Evolutionary conservation across 768 basidiomycete genomes (phyloP).

Genomic region (Trichaptum fuscoviolaceum): DNA sequence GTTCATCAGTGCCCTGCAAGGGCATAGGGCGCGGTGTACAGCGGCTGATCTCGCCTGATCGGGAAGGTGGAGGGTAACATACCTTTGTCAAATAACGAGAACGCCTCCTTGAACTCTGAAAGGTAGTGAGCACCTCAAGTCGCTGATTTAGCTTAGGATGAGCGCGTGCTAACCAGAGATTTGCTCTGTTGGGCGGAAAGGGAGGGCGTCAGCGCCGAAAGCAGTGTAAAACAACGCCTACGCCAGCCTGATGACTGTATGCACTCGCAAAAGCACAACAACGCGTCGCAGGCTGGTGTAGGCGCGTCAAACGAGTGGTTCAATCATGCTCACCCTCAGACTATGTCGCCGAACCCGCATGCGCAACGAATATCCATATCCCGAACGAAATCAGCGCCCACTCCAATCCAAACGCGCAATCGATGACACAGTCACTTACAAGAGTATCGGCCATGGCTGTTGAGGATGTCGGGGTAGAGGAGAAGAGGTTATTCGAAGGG

Average conservation of each 20-base stretch:
- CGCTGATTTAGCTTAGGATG: not conserved
- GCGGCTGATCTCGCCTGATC: not conserved
- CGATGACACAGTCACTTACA: constrained; percentile 28
- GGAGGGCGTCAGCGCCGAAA: constrained; percentile 10
- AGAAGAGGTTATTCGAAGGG: not conserved
- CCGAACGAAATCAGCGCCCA: not conserved
- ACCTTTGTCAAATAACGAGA: constrained; percentile 97
- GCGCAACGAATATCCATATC: constrained; percentile 33
- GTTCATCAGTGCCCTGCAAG: too few relatives aligned
- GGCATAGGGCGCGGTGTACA: not conserved
- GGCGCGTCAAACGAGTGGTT: not conserved
- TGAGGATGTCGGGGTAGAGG: not conserved
- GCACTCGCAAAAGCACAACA: not conserved
- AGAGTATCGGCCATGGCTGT: constrained; percentile 48
- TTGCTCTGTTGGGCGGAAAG: constrained; percentile 57
- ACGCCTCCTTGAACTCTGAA: constrained; percentile 96
- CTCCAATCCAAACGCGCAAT: not conserved
- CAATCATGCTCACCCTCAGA: constrained; percentile 18
- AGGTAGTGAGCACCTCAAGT: constrained; percentile 10
- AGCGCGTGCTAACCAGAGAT: constrained; percentile 63
- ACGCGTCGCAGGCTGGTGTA: not conserved
- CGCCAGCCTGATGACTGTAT: not conserved
- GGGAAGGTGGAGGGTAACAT: constrained; percentile 20
- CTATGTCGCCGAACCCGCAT: constrained; percentile 11
- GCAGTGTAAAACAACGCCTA: constrained; percentile 13